Evolutionary conservation across 2,329 filamentous ascomycete genomes (phyloP).

Genomic region (Pyrenophora teres): DNA sequence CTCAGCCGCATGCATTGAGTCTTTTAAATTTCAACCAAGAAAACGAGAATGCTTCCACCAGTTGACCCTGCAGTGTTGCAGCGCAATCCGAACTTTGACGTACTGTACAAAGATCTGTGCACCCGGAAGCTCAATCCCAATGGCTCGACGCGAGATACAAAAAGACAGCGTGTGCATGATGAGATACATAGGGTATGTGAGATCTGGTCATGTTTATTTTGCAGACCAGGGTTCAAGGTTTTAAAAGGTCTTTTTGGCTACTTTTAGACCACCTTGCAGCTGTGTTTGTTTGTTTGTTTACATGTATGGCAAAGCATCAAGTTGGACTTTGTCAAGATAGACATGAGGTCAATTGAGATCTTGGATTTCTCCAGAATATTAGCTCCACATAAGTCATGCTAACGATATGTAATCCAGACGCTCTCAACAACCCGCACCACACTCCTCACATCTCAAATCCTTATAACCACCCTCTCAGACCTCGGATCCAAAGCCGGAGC

Average conservation of each 20-base stretch:
- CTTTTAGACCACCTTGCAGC: too few relatives aligned
- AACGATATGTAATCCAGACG: conserved; percentile 34
- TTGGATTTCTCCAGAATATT: too few relatives aligned
- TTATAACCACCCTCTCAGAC: conserved; percentile 43
- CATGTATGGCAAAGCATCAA: background rate
- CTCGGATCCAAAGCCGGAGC: conserved; percentile 35
- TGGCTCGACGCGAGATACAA: conserved; percentile 51
- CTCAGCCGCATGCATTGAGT: background rate
- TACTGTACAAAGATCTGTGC: conserved; percentile 52
- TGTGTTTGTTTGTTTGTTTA: conserved; percentile 5
- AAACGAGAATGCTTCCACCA: conserved; percentile 48
- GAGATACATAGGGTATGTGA: conserved; percentile 46
- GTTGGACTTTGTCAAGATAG: background rate
- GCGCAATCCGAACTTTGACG: conserved; percentile 52
- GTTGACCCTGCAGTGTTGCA: conserved; percentile 45
- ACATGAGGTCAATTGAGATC: too few relatives aligned
- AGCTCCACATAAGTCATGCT: conserved; percentile 1
- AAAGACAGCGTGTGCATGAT: conserved; percentile 50
- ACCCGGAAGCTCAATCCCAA: conserved; percentile 50
- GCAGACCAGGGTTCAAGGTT: too few relatives aligned
- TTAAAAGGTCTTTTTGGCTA: too few relatives aligned
- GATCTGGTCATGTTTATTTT: background rate
- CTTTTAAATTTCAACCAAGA: background rate
- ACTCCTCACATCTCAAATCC: conserved; percentile 38
- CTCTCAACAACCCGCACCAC: conserved; percentile 43